Evolutionary conservation across 495 filamentous ascomycete genomes (phyloP).

Genomic region (Pyrenula massariospora): DNA sequence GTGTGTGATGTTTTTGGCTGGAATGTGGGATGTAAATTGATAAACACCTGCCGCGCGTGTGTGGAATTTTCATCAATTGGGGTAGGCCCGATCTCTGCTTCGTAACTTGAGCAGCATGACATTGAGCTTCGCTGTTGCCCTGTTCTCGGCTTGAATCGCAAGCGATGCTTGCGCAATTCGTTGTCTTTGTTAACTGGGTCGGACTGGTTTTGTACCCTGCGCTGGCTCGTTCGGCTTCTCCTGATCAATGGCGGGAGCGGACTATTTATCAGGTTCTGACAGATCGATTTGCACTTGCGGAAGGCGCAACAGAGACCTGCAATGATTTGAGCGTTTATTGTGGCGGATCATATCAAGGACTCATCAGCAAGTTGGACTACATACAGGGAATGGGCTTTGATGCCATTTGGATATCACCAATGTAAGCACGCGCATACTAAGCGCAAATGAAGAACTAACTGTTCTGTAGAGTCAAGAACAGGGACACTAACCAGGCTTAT

Average conservation of each 20-base stretch:
- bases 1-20: no score
- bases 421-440: background rate
- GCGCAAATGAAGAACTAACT: slow-evolving; percentile 11
- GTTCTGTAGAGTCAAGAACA: slow-evolving; percentile 35
- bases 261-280: slow-evolving; percentile 57
- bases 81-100: no score
- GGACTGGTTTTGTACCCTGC: background rate
- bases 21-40: no score
- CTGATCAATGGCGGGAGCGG: slow-evolving; percentile 33
- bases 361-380: slow-evolving; percentile 38
- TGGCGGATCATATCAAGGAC: slow-evolving; percentile 55
- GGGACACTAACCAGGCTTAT: slow-evolving; percentile 15
- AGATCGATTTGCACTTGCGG: slow-evolving; percentile 55
- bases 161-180: background rate
- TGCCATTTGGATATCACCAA: slow-evolving; percentile 62
- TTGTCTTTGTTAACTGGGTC: background rate
- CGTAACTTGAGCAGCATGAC: no score
- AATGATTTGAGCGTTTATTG: slow-evolving; percentile 47
- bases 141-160: no score
- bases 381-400: slow-evolving; percentile 61
- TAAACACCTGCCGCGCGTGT: no score
- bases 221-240: background rate
- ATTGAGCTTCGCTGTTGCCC: no score
- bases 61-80: no score
- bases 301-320: slow-evolving; percentile 36